Base-by-base conservation (phyloP, 768 basidiomycete genomes). In the Pluteus cervinus region DNA sequence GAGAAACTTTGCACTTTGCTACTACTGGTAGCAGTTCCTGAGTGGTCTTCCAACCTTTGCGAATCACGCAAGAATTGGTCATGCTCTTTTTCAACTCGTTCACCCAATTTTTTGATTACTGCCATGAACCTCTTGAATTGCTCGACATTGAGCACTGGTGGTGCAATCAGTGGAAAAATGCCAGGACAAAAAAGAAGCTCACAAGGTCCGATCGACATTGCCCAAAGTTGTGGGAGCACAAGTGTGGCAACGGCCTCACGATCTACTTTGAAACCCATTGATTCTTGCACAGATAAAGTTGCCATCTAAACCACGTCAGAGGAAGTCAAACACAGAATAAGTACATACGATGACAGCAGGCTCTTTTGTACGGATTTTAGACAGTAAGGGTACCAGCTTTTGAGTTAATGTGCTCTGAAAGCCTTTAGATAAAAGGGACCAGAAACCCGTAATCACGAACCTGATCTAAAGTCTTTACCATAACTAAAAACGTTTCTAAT, bases 151-250 rank as follows among this genome's bases (percentile, higher is more conserved):
- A 89, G 52, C 24, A 89, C 85, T 86, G 45, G 29, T 37, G 29
- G 3, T 12, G 30, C 34, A 14, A 33, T 10, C 24, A 20, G 36
- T 21, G 7, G 25, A 7, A 5, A 6, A 17, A 29, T 8, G 21
- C 22, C 11, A 14, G 29, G 6, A 32, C 24, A 15, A 20, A 28
- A 10, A 16, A 29, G 10, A 29, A 5, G 72, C 85, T 51, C 53
- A 90, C 89, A 56, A 38, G 93, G 93, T 17, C 91, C 93, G 66
- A 98, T 94, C 3, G 87, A 92, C 92, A 99, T 97, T 3, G 84
- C 69, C 96, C 96, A 99, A 18, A 93, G 62, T 66, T 94, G 90
- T 7, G 90, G 90, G 9, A 94, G 65, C 21, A 94, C 86, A 29
- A 90, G 68, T 0, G 84, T 87, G 2, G 89, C 89, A 8, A 91